Percentiles rank a stretch among this genome's conserved stretches.
Evolutionary conservation across 2,329 filamentous ascomycete genomes (phyloP).

Genomic region (Apiospora koreana): DNA sequence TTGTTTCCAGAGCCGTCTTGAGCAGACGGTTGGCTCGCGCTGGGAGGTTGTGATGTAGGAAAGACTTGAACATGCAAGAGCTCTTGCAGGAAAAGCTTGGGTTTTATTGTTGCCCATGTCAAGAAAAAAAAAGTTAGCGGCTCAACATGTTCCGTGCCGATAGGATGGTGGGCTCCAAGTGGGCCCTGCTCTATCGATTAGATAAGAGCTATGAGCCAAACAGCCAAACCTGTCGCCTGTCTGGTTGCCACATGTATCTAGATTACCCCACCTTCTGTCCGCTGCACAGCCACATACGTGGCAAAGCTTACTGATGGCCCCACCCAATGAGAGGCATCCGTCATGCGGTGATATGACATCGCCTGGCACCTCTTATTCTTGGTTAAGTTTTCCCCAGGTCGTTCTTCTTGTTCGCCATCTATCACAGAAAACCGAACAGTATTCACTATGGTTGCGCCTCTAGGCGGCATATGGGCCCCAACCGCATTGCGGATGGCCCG

Average conservation of each 20-base stretch:
- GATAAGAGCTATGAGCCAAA: too few relatives aligned
- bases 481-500: constrained; percentile 56
- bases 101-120: background rate
- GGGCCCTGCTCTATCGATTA: background rate
- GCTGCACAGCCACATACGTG: background rate
- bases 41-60: background rate
- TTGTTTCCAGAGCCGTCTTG: background rate
- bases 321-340: background rate
- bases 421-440: constrained; percentile 20
- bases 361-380: background rate
- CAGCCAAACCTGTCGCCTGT: too few relatives aligned
- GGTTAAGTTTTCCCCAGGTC: background rate
- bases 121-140: constrained; percentile 3
- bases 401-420: background rate
- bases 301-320: background rate
- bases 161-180: background rate
- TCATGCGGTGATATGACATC: constrained; percentile 2
- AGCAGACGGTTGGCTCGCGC: background rate
- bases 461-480: constrained; percentile 58
- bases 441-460: constrained; percentile 52
- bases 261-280: background rate
- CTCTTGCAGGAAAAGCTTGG: background rate
- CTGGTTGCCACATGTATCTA: background rate
- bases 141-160: constrained; percentile 2
- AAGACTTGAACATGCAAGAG: background rate